A percentile compares a stretch with the other conserved stretches of the same genome.
Evolutionary conservation across 768 basidiomycete genomes (phyloP).

Genomic region (Leccinum rimulosum): DNA sequence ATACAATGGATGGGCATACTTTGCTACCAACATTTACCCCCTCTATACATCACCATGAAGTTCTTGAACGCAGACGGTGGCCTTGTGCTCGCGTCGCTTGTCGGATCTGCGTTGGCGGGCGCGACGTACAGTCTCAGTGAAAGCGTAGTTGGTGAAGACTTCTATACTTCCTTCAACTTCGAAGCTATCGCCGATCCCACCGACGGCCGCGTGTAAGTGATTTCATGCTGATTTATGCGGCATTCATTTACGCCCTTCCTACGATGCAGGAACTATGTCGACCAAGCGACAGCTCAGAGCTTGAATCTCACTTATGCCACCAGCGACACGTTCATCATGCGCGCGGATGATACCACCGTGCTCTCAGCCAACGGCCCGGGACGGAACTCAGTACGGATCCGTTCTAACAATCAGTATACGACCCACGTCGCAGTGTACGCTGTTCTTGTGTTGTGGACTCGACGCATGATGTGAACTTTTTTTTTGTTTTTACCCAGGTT

Average conservation of each 20-base stretch:
- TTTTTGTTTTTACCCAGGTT: slow-evolving; percentile 21
- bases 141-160: slow-evolving; percentile 28
- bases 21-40: background rate
- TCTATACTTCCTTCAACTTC: slow-evolving; percentile 33
- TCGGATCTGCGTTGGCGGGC: slow-evolving; percentile 17
- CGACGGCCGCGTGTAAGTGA: slow-evolving; percentile 34
- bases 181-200: slow-evolving; percentile 38
- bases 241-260: background rate
- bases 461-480: background rate
- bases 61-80: background rate
- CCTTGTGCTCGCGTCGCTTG: slow-evolving; percentile 15
- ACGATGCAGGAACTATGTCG: slow-evolving; percentile 33
- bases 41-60: slow-evolving; percentile 16
- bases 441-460: background rate
- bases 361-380: slow-evolving; percentile 30
- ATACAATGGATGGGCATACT: slow-evolving; percentile 7
- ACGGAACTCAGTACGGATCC: slow-evolving; percentile 38
- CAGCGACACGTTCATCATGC: slow-evolving; percentile 32
- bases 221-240: background rate
- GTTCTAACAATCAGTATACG: slow-evolving; percentile 29
- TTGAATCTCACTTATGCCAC: slow-evolving; percentile 30
- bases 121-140: slow-evolving; percentile 28
- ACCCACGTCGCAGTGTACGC: slow-evolving; percentile 35
- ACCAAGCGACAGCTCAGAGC: slow-evolving; percentile 25
- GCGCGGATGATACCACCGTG: slow-evolving; percentile 35